Percentiles rank a stretch among this genome's conserved stretches.
These are phyloP conservation scores for Barnettozyma siamensis DNA, from an alignment of 805 yeast species.

Conservation along the genomic window DNA sequence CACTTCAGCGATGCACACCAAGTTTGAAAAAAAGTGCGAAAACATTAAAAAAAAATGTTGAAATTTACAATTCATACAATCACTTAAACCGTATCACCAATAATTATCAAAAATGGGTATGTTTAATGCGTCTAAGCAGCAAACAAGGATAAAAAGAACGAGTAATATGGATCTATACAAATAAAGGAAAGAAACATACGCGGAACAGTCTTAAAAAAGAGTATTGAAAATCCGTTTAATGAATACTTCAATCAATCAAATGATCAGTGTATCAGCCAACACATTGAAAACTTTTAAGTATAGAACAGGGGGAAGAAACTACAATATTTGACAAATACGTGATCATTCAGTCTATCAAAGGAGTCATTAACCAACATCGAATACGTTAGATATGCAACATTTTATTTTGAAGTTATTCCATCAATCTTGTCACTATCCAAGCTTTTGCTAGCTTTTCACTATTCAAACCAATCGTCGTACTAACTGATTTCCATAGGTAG, in stretches of 20 bases:
- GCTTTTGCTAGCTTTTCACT: not conserved
- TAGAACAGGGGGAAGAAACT: too few relatives aligned
- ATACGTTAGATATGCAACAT: too few relatives aligned
- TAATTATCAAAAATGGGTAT: constrained; percentile 28
- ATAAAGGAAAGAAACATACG: not conserved
- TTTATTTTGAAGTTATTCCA: too few relatives aligned
- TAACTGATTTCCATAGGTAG: constrained; percentile 56
- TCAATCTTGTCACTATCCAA: not conserved
- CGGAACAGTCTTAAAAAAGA: not conserved
- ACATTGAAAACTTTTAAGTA: too few relatives aligned
- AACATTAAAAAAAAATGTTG: constrained; percentile 8
- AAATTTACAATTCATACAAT: constrained; percentile 7
- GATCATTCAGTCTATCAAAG: too few relatives aligned
- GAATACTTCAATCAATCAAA: too few relatives aligned
- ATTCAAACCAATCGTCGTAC: constrained; percentile 8
- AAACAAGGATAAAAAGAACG: not conserved
- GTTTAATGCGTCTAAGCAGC: constrained; percentile 7
- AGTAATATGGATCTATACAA: not conserved
- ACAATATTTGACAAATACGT: too few relatives aligned
- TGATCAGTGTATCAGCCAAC: too few relatives aligned
- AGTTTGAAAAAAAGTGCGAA: constrained; percentile 1
- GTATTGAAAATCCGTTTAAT: too few relatives aligned
- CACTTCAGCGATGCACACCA: constrained; percentile 11
- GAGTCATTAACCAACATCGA: too few relatives aligned
- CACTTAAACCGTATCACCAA: constrained; percentile 15